Evolutionary conservation across 2,329 filamentous ascomycete species (phyloP).

Genomic region (Paecilomyces formosus): DNA sequence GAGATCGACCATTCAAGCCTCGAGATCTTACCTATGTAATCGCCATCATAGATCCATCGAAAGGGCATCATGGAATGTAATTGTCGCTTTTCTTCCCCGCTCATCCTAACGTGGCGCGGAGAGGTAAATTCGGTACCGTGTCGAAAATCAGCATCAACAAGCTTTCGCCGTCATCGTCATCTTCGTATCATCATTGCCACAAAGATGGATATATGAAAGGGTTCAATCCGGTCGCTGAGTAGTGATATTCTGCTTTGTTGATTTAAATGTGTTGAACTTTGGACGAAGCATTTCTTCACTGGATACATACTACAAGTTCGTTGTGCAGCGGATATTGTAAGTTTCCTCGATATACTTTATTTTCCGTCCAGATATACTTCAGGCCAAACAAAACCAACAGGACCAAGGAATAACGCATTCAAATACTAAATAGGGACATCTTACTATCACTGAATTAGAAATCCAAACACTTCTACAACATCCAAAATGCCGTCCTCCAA

Average conservation of each 20-base stretch:
- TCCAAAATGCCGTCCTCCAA: slow-evolving; percentile 13
- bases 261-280: neutral
- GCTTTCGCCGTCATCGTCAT: neutral
- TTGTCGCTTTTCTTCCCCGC: neutral
- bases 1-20: neutral
- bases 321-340: neutral
- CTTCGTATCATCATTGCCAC: neutral
- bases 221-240: neutral
- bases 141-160: neutral
- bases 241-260: neutral
- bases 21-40: neutral
- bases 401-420: neutral
- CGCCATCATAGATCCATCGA: neutral
- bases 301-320: neutral
- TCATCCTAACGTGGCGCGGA: neutral
- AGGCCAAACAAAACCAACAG: neutral
- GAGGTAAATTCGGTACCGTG: neutral
- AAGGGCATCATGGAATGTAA: neutral
- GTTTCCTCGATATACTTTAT: neutral
- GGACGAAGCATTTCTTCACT: neutral
- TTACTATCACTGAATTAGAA: neutral
- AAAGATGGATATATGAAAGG: neutral
- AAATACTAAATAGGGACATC: neutral
- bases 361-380: neutral
- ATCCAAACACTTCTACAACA: neutral